A percentile compares a stretch with the other conserved stretches of the same genome.
phyloP scores from a whole-genome alignment of 176 grass and related monocot genomes.

The Lolium rigidum region DNA sequence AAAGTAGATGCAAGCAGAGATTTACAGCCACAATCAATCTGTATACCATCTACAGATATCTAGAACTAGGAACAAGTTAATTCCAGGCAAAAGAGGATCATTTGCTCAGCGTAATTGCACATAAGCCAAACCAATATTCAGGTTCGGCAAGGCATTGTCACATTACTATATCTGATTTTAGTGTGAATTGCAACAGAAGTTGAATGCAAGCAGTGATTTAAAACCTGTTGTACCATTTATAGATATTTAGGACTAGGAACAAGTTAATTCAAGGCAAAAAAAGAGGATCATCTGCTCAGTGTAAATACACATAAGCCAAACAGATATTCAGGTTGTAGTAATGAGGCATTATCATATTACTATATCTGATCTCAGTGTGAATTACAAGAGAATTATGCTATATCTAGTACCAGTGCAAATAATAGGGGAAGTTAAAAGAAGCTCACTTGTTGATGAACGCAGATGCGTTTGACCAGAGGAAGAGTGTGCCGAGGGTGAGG shows the following conservation, averaged over 20 bases:
- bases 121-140: neutral
- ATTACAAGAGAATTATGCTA: too few species aligned
- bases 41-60: neutral
- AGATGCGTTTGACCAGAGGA: conserved; percentile 83
- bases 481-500: conserved; percentile 68
- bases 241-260: neutral
- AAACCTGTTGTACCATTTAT: too few species aligned
- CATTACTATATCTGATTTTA: neutral
- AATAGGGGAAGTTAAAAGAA: neutral
- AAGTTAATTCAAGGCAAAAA: neutral
- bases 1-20: conserved; percentile 14
- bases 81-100: neutral
- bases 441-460: conserved; percentile 88
- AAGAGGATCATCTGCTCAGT: neutral
- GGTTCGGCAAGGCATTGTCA: neutral
- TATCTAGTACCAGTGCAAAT: neutral
- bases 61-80: neutral
- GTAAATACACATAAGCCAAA: neutral
- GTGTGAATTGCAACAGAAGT: neutral
- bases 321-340: neutral
- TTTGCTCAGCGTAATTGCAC: neutral
- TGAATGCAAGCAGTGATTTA: too few species aligned
- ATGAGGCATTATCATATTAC: neutral
- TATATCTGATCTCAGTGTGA: neutral
- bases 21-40: neutral